phyloP scores from a whole-genome alignment of 306 rosid species.

The Cicer chorassanicum region DNA sequence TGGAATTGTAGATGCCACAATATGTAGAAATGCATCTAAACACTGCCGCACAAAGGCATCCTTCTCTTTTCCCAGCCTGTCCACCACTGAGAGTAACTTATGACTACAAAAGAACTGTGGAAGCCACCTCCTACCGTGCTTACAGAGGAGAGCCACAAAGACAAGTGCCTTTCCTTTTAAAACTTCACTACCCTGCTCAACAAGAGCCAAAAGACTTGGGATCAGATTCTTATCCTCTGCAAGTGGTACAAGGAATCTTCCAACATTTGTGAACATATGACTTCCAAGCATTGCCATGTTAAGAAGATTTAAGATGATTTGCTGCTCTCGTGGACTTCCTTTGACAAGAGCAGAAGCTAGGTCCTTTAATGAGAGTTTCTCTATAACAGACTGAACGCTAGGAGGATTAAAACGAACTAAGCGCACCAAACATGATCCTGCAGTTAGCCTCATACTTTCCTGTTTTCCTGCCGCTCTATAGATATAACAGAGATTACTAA shows the following conservation, averaged over 20 bases:
- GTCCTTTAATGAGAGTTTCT: conserved; percentile 82
- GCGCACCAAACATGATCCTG: conserved; percentile 98
- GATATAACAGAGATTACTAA: conserved; percentile 79
- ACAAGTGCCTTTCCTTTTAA: conserved; percentile 87
- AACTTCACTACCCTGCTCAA: conserved; percentile 94
- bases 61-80: conserved; percentile 90
- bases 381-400: conserved; percentile 72
- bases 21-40: conserved; percentile 73
- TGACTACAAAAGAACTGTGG: conserved; percentile 88
- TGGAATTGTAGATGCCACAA: conserved; percentile 78
- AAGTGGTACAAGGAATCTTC: conserved; percentile 73
- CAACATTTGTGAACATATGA: conserved; percentile 71
- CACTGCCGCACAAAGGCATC: conserved; percentile 78
- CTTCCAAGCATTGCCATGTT: conserved; percentile 91
- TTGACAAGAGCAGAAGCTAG: conserved; percentile 78
- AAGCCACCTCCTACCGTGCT: conserved; percentile 89
- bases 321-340: conserved; percentile 92
- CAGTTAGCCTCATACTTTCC: conserved; percentile 95
- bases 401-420: conserved; percentile 84
- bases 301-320: conserved; percentile 89
- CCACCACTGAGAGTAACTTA: conserved; percentile 84
- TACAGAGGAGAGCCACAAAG: conserved; percentile 86
- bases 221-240: conserved; percentile 87
- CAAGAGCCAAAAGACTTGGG: conserved; percentile 71
- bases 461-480: conserved; percentile 90